Percentiles rank a stretch among this genome's conserved stretches.
phyloP scores from a whole-genome alignment of 352 stramenopile genomes.

The Phytophthora rubi region DNA sequence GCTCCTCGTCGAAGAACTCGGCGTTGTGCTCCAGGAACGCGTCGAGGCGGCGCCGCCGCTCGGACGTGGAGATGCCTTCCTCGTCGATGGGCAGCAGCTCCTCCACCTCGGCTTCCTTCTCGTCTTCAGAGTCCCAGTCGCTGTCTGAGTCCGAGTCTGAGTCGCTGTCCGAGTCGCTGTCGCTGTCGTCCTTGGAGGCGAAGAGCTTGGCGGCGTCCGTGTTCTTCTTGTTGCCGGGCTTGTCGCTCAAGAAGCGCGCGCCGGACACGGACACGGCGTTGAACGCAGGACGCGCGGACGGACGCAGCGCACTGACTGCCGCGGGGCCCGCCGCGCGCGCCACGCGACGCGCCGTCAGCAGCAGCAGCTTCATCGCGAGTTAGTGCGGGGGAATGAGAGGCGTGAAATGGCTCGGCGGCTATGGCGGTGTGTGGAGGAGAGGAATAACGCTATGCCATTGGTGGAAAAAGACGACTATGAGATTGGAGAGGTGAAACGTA shows the following conservation, averaged over 20 bases:
- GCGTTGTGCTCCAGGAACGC: slow-evolving; percentile 50
- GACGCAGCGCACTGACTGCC: slow-evolving; percentile 14
- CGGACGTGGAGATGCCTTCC: slow-evolving; percentile 36
- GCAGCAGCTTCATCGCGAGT: slow-evolving; percentile 58
- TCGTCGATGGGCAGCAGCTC: slow-evolving; percentile 44
- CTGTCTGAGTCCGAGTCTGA: slow-evolving; percentile 20
- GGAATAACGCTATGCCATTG: background rate
- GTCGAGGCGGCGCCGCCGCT: slow-evolving; percentile 36
- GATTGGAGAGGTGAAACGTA: background rate
- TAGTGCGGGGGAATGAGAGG: slow-evolving; percentile 26
- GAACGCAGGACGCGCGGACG: slow-evolving; percentile 14
- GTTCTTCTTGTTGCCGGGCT: slow-evolving; percentile 22
- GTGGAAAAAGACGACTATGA: background rate
- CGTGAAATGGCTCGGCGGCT: slow-evolving; percentile 32
- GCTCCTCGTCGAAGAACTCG: slow-evolving; percentile 76
- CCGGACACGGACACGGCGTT: slow-evolving; percentile 13
- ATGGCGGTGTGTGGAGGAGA: slow-evolving; percentile 21
- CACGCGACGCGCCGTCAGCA: slow-evolving; percentile 41
- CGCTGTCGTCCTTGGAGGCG: slow-evolving; percentile 23
- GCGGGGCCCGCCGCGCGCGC: slow-evolving; percentile 26
- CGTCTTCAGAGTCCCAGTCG: slow-evolving; percentile 26
- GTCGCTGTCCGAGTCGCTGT: slow-evolving; percentile 41
- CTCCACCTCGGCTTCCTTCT: slow-evolving; percentile 27
- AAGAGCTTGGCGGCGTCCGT: slow-evolving; percentile 37
- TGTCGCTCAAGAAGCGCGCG: slow-evolving; percentile 34